Base-by-base conservation (phyloP, 805 yeast genomes). In the Blastobotrys americana region DNA sequence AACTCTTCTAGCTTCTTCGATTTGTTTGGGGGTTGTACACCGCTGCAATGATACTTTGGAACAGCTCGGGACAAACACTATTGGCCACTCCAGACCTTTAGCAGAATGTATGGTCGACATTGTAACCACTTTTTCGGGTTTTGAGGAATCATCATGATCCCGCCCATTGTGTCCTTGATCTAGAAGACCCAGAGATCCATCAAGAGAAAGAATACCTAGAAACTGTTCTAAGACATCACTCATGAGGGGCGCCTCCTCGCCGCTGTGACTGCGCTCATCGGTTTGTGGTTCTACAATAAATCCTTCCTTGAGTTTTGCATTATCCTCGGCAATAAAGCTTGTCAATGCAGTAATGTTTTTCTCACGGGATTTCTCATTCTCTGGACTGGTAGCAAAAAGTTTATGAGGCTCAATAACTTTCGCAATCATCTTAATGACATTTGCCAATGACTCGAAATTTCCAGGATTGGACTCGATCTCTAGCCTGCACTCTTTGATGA, bases 81-180 rank as follows among this genome's bases (percentile, higher is more conserved):
- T 77, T 0, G 95, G 90, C 97, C 97, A 90, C 59, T 90, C 98
- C 2, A 89, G 68, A 1, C 98, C 98, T 60, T 90, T 90, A 1
- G 97, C 79, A 0, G 88, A 86, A 59, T 90, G 98, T 9, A 90
- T 82, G 0, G 97, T 93, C 0, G 95, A 82, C 0, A 90, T 64
- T 0, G 74, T 64, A 1, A 78, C 71, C n/a, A 25, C 31, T 25
- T 8, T 8, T 13, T 25, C 13, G 10, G 31, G 31, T 8, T 8
- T 13, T 13, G 8, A 13, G 31, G 31, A 8, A 8, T 25, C 31
- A 8, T 25, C 10, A 8, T 15, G n/a, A 15, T 25, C 36, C n/a
- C n/a, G n/a, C n/a, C 27, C 20, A 6, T 33, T 23, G 8, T 33
- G 55, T 1, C 48, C 44, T 1, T 8, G 27, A 3, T 41, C 43